Base-by-base conservation (phyloP, 2,329 filamentous ascomycete species). In the Aspergillus sp. region DNA sequence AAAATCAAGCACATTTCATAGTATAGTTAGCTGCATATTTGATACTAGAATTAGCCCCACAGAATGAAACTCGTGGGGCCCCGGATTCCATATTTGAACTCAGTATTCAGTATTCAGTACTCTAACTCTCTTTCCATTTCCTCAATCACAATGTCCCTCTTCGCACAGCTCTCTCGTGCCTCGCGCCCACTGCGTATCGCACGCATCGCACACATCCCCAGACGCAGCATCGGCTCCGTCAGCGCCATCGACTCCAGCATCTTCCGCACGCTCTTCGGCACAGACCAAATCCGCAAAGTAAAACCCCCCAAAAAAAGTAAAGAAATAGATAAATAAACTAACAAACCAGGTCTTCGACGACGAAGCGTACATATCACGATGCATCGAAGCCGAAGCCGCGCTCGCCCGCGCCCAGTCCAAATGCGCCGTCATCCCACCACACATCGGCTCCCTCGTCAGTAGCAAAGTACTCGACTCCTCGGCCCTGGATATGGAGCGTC, bases 171-270 rank as follows among this genome's bases (percentile, higher is more conserved):
- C 45, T 34, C 53, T 42, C 62, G 64, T 17, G 20, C 54, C 33
- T 41, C 60, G 37, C 60, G 51, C 24, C 44, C 34, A 40, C 47
- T 52, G 19, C 34, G 20, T 4, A 20, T 20, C 20, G 20, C 57
- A 44, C 42, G 54, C 34, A 27, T 54, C 34, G 19, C 55, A 9
- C 30, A 20, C 86, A 63, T 89, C 88, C 70, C 88, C 82, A 37
- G 80, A 80, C 80, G 70, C 86, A 88, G 61, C 93, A 84, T 27
- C 40, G 66, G 67, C 41, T 68, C 66, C 12, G 65, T 69, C 54
- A 61, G 59, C 19, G 59, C 57, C n/a, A 59, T 61, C 41, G 45
- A 64, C 54, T 60, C 58, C 6, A 44, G 58, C 40, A 60, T 57
- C 39, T 59, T 60, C 40, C 58, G 58, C 13, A 60, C 58, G 20